Percentiles rank a stretch among this genome's conserved stretches.
These are phyloP conservation scores for Penicillium sp. DNA, from an alignment of 2,329 filamentous ascomycete species.

Conservation along the genomic window DNA sequence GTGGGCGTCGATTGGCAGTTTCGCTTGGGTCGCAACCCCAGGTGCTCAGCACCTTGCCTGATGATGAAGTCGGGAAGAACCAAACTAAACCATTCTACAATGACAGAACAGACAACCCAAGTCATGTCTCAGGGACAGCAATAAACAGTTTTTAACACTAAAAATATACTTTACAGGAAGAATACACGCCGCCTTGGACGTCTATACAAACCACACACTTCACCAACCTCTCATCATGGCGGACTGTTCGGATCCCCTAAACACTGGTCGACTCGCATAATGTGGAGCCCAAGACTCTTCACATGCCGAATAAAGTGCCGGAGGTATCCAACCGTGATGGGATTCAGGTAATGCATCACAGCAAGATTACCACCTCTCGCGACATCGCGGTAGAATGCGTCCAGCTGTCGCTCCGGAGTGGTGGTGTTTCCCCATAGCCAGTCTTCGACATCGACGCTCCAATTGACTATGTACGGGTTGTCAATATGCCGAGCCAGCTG, in stretches of 20 bases:
- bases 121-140: not conserved
- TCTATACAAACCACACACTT: not conserved
- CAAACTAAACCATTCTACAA: too few species aligned
- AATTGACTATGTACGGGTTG: slow-evolving; percentile 64
- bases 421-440: slow-evolving; percentile 65
- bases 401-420: slow-evolving; percentile 68
- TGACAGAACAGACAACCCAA: not conserved
- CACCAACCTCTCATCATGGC: slow-evolving; percentile 12
- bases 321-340: slow-evolving; percentile 65
- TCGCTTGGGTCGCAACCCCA: too few species aligned
- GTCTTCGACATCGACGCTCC: slow-evolving; percentile 72
- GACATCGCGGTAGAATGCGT: slow-evolving; percentile 66
- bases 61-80: too few species aligned
- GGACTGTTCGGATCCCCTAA: slow-evolving; percentile 57
- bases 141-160: slow-evolving; percentile 4
- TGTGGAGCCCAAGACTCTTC: slow-evolving; percentile 63
- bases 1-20: too few species aligned
- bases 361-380: slow-evolving; percentile 64
- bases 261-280: slow-evolving; percentile 69
- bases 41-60: too few species aligned
- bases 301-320: slow-evolving; percentile 66
- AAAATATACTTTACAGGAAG: slow-evolving; percentile 4
- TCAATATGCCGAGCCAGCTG: slow-evolving; percentile 57
- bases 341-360: slow-evolving; percentile 70
- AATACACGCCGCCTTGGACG: not conserved